phyloP scores from a whole-genome alignment of 176 grass and related monocot species.

The Musa itinerans region DNA sequence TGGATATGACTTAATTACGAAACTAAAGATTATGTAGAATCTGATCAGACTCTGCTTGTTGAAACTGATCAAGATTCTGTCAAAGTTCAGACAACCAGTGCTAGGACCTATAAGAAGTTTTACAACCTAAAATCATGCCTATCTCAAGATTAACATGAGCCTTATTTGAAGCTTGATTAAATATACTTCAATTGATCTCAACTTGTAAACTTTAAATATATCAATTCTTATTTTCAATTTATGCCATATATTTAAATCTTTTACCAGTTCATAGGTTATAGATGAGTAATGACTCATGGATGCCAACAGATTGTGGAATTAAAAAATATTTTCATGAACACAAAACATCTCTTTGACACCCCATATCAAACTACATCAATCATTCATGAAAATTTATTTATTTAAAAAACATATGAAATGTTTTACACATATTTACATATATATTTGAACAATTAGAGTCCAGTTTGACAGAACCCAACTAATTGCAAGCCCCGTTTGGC shows the following conservation, averaged over 20 bases:
- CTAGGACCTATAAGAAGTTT: not conserved
- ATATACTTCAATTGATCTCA: not conserved
- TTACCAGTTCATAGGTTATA: too few species aligned
- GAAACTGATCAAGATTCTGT: not conserved
- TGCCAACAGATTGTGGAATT: too few species aligned
- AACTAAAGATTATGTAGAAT: not conserved
- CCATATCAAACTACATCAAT: not conserved
- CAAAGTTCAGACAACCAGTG: not conserved
- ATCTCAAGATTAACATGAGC: not conserved
- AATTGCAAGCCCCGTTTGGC: not conserved
- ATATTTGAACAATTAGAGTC: not conserved
- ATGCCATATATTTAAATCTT: too few species aligned
- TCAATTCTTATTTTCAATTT: too few species aligned
- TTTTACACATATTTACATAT: not conserved
- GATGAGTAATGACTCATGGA: too few species aligned
- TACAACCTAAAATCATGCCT: not conserved
- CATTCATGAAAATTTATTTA: not conserved
- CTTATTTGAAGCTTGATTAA: not conserved
- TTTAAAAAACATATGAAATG: not conserved
- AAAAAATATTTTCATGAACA: too few species aligned
- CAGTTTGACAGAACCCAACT: not conserved
- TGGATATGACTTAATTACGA: not conserved
- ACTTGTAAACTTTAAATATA: not conserved
- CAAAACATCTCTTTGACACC: too few species aligned
- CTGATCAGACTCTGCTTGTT: not conserved